phyloP scores from a whole-genome alignment of 805 yeast genomes.

The Sungouiozyma intestinalis region DNA sequence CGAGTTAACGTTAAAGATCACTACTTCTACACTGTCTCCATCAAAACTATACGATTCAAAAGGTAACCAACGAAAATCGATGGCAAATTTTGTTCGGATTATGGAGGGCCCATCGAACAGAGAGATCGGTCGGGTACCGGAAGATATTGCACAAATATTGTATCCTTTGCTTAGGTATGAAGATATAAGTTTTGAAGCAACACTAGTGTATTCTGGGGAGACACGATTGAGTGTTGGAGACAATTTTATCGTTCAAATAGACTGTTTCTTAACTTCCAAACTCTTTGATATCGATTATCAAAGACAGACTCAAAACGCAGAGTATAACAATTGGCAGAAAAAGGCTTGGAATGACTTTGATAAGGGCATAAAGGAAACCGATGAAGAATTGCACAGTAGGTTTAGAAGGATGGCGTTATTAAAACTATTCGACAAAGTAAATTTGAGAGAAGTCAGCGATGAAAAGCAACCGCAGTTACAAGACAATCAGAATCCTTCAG shows the following conservation, averaged over 20 bases:
- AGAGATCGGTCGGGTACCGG: slow-evolving; percentile 72
- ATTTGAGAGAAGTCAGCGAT: slow-evolving; percentile 13
- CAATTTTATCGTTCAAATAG: slow-evolving; percentile 56
- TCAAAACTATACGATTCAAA: slow-evolving; percentile 13
- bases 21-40: slow-evolving; percentile 9
- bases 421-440: slow-evolving; percentile 43
- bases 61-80: slow-evolving; percentile 15
- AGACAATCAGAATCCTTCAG: slow-evolving; percentile 6
- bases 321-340: slow-evolving; percentile 1
- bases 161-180: slow-evolving; percentile 49
- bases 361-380: slow-evolving; percentile 35
- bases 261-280: slow-evolving; percentile 44
- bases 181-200: slow-evolving; percentile 44
- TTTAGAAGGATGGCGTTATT: slow-evolving; percentile 46
- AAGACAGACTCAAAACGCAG: slow-evolving; percentile 1
- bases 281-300: slow-evolving; percentile 15
- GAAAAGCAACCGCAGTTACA: slow-evolving; percentile 11
- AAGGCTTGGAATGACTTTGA: slow-evolving; percentile 7
- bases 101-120: slow-evolving; percentile 26
- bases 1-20: slow-evolving; percentile 30
- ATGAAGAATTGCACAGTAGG: slow-evolving; percentile 41
- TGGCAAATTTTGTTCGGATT: slow-evolving; percentile 29
- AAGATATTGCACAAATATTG: slow-evolving; percentile 53
- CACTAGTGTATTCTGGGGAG: slow-evolving; percentile 47
- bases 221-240: slow-evolving; percentile 61